Evolutionary conservation across 371 early-diverging fungal genomes (phyloP), one percentile per base, ranked within the genome.

Genomic region (Rhizopus arrhizus): DNA sequence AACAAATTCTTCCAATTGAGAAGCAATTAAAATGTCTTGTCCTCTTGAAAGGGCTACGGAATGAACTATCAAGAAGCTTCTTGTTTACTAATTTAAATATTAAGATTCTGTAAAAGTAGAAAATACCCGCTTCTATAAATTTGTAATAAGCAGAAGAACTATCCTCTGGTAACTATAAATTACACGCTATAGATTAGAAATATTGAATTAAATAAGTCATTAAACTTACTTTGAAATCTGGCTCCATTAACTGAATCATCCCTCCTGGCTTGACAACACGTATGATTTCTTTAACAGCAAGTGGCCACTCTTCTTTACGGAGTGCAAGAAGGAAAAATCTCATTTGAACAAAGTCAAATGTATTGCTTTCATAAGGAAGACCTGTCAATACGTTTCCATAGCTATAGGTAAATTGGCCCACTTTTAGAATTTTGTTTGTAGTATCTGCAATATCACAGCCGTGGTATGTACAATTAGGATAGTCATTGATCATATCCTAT

Each of bases 361-460:
- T 45, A 16, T 65, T 53, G 15, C 59, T 53, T n/a, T 53, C 42
- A 50, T 43, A 61, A n/a, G 53, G 51, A 2, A 68, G 16, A 4
- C 64, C 65, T 0, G 62, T 53, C 4, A 66, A 47, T 10, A 66
- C 47, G 38, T 65, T 56, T 13, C 35, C 42, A 1, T 46, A 36
- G 1, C 65, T 59, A n/a, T 70, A 63, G 38, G 36, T 55, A 5
- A 71, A 8, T 38, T 71, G 64, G 2, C 29, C 28, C 5, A 59
- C 54, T 2, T 58, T 40, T 35, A 75, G 32, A 12, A 31, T 34
- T 40, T 65, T 55, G 38, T 73, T 78, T 11, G n/a, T 12, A 34
- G 73, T 72, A 9, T 68, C 62, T 10, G 65, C 28, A 4, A 69
- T 55, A 36, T 77, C 74, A 15, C 69, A 41, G 9, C 72, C 74